Evolutionary conservation across 2,329 filamentous ascomycete species (phyloP).

Genomic region (Cyclaneusma minus): DNA sequence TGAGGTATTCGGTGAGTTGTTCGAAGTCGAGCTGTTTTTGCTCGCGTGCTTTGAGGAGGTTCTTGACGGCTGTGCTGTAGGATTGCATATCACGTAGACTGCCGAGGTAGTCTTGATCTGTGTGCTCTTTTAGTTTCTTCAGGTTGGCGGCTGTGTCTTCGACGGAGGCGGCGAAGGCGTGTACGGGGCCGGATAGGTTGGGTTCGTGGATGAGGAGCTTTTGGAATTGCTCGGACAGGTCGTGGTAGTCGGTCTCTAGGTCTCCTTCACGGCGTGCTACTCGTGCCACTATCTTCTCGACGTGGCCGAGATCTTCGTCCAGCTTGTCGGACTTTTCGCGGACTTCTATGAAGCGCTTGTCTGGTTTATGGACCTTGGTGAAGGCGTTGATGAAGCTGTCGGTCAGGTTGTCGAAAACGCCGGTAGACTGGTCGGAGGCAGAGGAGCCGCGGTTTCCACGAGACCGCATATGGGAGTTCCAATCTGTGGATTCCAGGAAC

Average conservation of each 20-base stretch:
- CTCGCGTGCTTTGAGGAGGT: slow-evolving; percentile 80
- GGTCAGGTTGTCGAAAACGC: slow-evolving; percentile 88
- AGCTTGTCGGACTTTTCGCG: slow-evolving; percentile 85
- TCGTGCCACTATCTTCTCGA: slow-evolving; percentile 89
- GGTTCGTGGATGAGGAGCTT: slow-evolving; percentile 83
- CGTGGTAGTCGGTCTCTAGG: slow-evolving; percentile 73
- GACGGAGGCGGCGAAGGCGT: slow-evolving; percentile 73
- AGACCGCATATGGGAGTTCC: slow-evolving; percentile 89
- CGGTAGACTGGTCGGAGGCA: slow-evolving; percentile 33
- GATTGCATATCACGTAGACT: slow-evolving; percentile 90
- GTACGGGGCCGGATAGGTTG: slow-evolving; percentile 66
- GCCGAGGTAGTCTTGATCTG: slow-evolving; percentile 89
- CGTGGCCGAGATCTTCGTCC: slow-evolving; percentile 80
- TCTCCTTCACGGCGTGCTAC: slow-evolving; percentile 80
- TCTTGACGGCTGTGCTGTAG: slow-evolving; percentile 77
- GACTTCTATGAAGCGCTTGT: slow-evolving; percentile 88
- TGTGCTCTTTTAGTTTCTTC: slow-evolving; percentile 71
- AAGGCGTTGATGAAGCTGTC: slow-evolving; percentile 97
- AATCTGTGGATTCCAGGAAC: slow-evolving; percentile 86
- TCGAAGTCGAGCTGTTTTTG: slow-evolving; percentile 98
- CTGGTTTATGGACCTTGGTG: slow-evolving; percentile 87
- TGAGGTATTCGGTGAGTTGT: slow-evolving; percentile 86
- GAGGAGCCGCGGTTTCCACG: slow-evolving; percentile 51
- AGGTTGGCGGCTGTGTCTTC: slow-evolving; percentile 71
- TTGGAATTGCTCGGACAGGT: slow-evolving; percentile 88